A percentile compares a stretch with the other conserved stretches of the same genome.
phyloP scores from a whole-genome alignment of 1,284 basidiomycete species.

The Fomitopsis schrenkii region DNA sequence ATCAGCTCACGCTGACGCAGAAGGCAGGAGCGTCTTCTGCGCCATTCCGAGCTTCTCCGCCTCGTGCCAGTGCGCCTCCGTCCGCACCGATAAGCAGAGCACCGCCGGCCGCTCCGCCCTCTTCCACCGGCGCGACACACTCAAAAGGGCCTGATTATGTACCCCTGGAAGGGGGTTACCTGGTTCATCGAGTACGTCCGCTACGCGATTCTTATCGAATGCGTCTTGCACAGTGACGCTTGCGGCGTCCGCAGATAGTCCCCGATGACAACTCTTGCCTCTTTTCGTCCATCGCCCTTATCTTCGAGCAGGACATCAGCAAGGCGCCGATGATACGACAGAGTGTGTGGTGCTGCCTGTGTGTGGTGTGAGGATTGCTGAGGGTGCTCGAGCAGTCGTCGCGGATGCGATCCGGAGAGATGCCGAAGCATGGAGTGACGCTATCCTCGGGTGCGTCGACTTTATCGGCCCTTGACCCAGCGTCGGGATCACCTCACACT shows the following conservation, averaged over 20 bases:
- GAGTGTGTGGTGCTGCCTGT: conserved; percentile 38
- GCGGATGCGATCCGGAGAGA: conserved; percentile 75
- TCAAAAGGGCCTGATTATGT: conserved; percentile 15
- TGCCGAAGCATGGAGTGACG: conserved; percentile 73
- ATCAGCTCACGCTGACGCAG: conserved; percentile 79
- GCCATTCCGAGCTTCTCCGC: conserved; percentile 8
- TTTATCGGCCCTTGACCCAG: neutral
- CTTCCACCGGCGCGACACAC: neutral
- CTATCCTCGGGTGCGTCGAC: conserved; percentile 70
- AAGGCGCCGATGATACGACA: conserved; percentile 64
- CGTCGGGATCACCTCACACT: neutral
- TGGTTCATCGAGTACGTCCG: conserved; percentile 63
- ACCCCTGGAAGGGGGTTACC: conserved; percentile 43
- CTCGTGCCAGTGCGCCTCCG: conserved; percentile 1
- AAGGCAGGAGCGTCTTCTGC: conserved; percentile 24
- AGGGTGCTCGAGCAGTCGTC: conserved; percentile 51
- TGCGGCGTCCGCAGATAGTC: conserved; percentile 56
- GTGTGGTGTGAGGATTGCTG: neutral
- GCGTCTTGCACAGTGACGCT: neutral
- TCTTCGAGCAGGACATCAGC: conserved; percentile 77
- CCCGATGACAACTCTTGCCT: conserved; percentile 94
- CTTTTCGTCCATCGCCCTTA: conserved; percentile 80
- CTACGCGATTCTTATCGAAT: neutral
- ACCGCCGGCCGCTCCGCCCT: neutral
- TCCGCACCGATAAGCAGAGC: neutral